A percentile compares a stretch with the other conserved stretches of the same genome.
phyloP scores from a whole-genome alignment of 2,329 filamentous ascomycete species.

The Fusarium euwallaceae region DNA sequence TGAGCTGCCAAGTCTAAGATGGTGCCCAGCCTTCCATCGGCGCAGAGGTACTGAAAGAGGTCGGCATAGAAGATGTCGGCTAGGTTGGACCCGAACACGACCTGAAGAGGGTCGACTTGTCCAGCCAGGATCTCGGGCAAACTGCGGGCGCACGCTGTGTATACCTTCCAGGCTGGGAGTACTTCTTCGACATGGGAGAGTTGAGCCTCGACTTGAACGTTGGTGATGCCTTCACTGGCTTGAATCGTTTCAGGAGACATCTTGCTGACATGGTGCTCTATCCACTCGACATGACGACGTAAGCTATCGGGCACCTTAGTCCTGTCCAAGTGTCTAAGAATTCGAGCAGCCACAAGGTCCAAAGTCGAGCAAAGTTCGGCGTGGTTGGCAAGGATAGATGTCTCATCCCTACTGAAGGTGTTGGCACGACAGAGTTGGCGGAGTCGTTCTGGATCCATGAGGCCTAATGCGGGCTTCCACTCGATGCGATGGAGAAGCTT shows the following conservation, averaged over 20 bases:
- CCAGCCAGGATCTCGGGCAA: background rate
- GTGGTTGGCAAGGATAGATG: background rate
- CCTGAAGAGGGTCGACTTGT: background rate
- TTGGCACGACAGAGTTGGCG: background rate
- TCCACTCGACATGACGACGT: background rate
- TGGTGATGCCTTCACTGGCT: background rate
- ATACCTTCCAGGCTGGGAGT: background rate
- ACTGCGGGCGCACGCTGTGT: background rate
- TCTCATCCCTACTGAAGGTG: background rate
- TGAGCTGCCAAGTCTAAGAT: background rate
- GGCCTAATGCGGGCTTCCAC: background rate
- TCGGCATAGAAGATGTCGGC: background rate
- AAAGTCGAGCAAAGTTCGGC: background rate
- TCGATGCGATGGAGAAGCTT: background rate
- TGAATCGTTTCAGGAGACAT: background rate
- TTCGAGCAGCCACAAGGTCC: background rate
- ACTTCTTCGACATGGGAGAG: background rate
- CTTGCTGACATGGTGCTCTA: background rate
- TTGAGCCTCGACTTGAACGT: background rate
- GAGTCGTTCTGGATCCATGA: background rate
- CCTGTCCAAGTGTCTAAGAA: background rate
- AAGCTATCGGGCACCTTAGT: background rate
- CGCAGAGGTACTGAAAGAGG: background rate
- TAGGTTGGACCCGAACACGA: background rate
- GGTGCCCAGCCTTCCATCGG: background rate